Evolutionary conservation across 1,284 basidiomycete species (phyloP).

Genomic region (Rhizoctonia solani): DNA sequence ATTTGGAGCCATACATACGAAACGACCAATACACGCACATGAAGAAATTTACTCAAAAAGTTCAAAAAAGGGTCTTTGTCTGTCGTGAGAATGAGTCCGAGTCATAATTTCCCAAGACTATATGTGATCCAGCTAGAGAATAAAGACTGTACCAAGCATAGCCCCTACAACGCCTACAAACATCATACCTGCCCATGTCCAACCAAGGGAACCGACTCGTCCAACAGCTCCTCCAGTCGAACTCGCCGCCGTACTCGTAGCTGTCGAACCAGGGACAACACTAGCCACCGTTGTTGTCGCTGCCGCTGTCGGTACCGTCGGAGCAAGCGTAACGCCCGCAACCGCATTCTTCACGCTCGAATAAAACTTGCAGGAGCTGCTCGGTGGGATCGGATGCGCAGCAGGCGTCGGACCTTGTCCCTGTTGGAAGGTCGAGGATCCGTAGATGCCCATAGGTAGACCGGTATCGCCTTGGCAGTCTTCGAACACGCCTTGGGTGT

Average conservation of each 20-base stretch:
- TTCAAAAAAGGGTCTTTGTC: not conserved
- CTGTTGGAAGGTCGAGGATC: conserved; percentile 66
- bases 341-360: conserved; percentile 19
- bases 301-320: not conserved
- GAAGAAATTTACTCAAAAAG: too few species aligned
- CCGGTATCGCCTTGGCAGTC: conserved; percentile 56
- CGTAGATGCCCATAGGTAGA: conserved; percentile 69
- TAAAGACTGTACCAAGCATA: conserved; percentile 3
- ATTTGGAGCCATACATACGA: too few species aligned
- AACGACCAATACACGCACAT: too few species aligned
- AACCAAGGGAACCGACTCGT: not conserved
- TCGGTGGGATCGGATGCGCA: conserved; percentile 57
- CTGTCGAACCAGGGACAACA: not conserved
- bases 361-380: conserved; percentile 7
- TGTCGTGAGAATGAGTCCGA: not conserved
- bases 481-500: conserved; percentile 61
- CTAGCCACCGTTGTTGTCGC: not conserved
- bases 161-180: conserved; percentile 8
- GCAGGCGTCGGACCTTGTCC: conserved; percentile 61
- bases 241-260: not conserved
- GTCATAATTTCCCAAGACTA: not conserved
- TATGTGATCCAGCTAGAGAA: not conserved
- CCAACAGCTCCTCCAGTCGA: not conserved
- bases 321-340: not conserved
- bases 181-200: not conserved